Evolutionary conservation across 129 eudicot species (phyloP).

Genomic region (Apium graveolens): DNA sequence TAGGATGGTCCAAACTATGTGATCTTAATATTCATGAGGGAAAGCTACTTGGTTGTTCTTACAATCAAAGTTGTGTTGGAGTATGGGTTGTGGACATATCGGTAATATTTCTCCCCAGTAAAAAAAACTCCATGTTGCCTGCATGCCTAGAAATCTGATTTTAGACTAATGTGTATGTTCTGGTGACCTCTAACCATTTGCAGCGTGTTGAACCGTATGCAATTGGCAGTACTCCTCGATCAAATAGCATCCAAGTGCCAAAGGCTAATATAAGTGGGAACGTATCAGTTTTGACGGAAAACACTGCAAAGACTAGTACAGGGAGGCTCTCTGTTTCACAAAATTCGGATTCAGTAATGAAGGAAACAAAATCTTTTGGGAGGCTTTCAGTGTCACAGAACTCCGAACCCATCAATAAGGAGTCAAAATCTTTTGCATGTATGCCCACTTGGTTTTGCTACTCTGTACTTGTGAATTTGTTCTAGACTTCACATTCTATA

Average conservation of each 20-base stretch:
- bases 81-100: slow-evolving; percentile 98
- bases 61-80: slow-evolving; percentile 98
- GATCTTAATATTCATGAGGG: slow-evolving; percentile 97
- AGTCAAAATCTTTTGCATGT: slow-evolving; percentile 60
- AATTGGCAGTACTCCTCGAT: slow-evolving; percentile 25
- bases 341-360: slow-evolving; percentile 50
- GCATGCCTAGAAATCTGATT: neutral
- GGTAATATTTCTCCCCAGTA: slow-evolving; percentile 32
- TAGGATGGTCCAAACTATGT: slow-evolving; percentile 91
- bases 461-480: neutral
- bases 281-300: slow-evolving; percentile 39
- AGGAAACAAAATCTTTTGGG: slow-evolving; percentile 61
- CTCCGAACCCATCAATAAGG: slow-evolving; percentile 49
- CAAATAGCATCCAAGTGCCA: slow-evolving; percentile 47
- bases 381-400: slow-evolving; percentile 59
- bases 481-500: neutral
- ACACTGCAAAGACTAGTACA: slow-evolving; percentile 43
- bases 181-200: slow-evolving; percentile 14
- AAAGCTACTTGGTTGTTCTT: slow-evolving; percentile 95
- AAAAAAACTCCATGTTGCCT: neutral
- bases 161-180: slow-evolving; percentile 17
- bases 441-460: slow-evolving; percentile 20
- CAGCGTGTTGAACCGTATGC: slow-evolving; percentile 84
- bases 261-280: slow-evolving; percentile 56
- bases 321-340: slow-evolving; percentile 70